These are phyloP conservation scores for Keqinozyma sinolaborantium DNA, from an alignment of 1,139 yeast genomes.

Conservation along the genomic window DNA sequence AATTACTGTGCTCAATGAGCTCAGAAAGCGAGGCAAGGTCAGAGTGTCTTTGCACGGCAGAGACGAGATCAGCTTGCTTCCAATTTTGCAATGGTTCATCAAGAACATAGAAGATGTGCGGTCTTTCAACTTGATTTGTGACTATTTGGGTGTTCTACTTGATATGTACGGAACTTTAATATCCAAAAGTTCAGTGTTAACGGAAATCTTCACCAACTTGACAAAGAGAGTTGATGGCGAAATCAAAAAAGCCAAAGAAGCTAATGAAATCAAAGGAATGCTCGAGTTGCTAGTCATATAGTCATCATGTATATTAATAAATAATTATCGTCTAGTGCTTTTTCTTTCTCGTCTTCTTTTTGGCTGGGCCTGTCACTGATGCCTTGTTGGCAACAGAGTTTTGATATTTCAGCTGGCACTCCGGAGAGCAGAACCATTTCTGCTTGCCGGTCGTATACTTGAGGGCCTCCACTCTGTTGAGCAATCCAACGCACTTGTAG, in stretches of 20 bases:
- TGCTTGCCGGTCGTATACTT: slow-evolving; percentile 33
- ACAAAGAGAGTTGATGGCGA: slow-evolving; percentile 62
- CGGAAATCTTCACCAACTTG: slow-evolving; percentile 62
- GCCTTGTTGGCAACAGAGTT: too few relatives aligned
- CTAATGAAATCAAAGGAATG: slow-evolving; percentile 91
- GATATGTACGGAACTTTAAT: slow-evolving; percentile 74
- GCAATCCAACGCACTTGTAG: slow-evolving; percentile 44
- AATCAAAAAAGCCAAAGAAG: slow-evolving; percentile 78
- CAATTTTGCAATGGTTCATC: slow-evolving; percentile 79
- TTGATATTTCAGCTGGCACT: too few relatives aligned
- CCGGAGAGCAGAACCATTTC: slow-evolving; percentile 45
- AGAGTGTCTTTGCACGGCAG: slow-evolving; percentile 73
- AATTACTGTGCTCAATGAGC: slow-evolving; percentile 75
- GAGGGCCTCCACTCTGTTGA: slow-evolving; percentile 37
- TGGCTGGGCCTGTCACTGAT: background rate
- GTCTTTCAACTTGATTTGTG: slow-evolving; percentile 71
- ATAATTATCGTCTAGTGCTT: slow-evolving; percentile 12
- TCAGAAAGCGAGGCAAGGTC: slow-evolving; percentile 84
- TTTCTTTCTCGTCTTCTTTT: slow-evolving; percentile 12
- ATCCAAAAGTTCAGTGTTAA: slow-evolving; percentile 76
- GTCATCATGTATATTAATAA: slow-evolving; percentile 9
- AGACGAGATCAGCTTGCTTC: slow-evolving; percentile 83
- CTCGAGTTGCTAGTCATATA: slow-evolving; percentile 66
- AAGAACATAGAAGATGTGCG: slow-evolving; percentile 77
- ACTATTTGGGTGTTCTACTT: slow-evolving; percentile 76